Evolutionary conservation across 2,329 filamentous ascomycete species (phyloP).

Genomic region (Nemania sp.): DNA sequence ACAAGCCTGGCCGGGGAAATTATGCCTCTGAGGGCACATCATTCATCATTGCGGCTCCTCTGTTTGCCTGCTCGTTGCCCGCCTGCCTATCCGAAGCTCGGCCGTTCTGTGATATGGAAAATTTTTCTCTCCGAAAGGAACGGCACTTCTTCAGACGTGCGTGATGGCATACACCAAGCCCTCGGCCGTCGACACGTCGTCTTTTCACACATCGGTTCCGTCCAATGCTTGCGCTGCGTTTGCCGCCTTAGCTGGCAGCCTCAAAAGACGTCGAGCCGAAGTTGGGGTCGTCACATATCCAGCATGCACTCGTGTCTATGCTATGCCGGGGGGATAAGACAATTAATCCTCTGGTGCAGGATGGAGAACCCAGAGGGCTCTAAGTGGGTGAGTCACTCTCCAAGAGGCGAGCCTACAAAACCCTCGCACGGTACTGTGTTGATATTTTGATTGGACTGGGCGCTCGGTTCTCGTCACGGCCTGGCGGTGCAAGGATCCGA

Average conservation of each 20-base stretch:
- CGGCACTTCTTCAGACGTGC: not conserved
- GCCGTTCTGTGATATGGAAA: not conserved
- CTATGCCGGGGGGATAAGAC: not conserved
- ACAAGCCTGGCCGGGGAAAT: constrained; percentile 15
- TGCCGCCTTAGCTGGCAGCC: not conserved
- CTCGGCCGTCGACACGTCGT: constrained; percentile 16
- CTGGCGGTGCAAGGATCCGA: constrained; percentile 18
- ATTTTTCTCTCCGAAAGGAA: constrained; percentile 3
- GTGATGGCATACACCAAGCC: not conserved
- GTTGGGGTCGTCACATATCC: not conserved
- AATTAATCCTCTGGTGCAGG: not conserved
- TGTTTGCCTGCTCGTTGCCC: constrained; percentile 2
- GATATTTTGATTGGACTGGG: constrained; percentile 13
- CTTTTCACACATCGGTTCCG: too few species aligned
- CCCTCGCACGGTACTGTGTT: not conserved
- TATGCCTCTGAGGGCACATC: constrained; percentile 7
- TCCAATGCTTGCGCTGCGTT: not conserved
- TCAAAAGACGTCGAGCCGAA: not conserved
- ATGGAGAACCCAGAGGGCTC: not conserved
- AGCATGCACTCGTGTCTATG: not conserved
- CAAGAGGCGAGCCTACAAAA: constrained; percentile 7
- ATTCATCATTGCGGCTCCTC: not conserved
- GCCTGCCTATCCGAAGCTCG: constrained; percentile 8
- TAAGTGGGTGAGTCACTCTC: constrained; percentile 17
- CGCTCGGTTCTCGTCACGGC: constrained; percentile 13